Base-by-base conservation (phyloP, 2,329 filamentous ascomycete species). In the Harringtonia aguacate region DNA sequence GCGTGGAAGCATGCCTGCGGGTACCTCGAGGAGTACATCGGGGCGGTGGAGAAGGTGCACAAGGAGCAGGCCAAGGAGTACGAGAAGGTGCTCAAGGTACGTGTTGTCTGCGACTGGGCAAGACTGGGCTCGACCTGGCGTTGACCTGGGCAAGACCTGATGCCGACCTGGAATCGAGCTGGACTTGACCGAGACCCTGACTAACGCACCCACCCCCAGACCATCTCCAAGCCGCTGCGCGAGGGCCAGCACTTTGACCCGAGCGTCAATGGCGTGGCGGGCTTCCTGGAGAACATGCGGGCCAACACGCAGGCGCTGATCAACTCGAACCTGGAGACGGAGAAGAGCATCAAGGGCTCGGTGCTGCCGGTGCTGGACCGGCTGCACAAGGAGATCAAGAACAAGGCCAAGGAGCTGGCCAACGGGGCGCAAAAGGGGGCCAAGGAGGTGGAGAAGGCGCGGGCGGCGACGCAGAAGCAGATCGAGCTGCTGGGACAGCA, bases 1-100 rank as follows among this genome's bases (percentile, higher is more conserved):
- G 92, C 92, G 38, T 98, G 88, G 88, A 97, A 95, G 63, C 90
- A 97, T 62, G 86, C 89, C 48, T 86, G 88, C 50, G 86, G 73
- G 45, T 90, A 95, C 59, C 73, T 98, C 39, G 88, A 97, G 64
- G 87, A 94, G 41, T 98, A 95, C 61, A 73, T 97, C 56, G 70
- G 69, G 27, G 81, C 84, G 8, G 86, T 88, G 4, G 88, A 95
- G 63, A 95, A 90, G 72, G 72, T 86, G 46, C 83, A 95, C 59
- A 83, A 81, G 58, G 74, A 77, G 12, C 84, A 95, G 54, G 80
- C 86, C 44, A 97, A 95, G 69, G 90, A 97, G 63, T 95, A 95
- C 58, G 89, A 97, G 68, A 90, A 86, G 65, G 81, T 92, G 10
- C 67, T 97, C 57, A 98, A 97, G 80, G 82, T 80, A 42, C 1